Base-by-base conservation (phyloP, 257 asterid species). In the Przewalskia tangutica region DNA sequence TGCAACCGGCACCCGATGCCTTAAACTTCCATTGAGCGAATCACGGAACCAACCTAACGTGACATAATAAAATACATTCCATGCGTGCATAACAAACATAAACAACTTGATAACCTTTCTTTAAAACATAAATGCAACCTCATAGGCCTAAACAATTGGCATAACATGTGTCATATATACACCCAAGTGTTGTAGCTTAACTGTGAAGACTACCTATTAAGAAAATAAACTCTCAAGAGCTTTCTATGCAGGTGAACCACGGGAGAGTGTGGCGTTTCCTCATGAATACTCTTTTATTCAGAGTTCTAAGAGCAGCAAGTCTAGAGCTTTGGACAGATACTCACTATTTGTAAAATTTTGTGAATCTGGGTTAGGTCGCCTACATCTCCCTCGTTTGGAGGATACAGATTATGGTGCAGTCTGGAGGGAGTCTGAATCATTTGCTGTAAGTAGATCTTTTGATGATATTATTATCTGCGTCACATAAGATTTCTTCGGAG, bases 371-470 rank as follows among this genome's bases (percentile, higher is more conserved):
- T 86, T 94, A 80, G 81, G 77, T 62, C 91, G 94, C 81, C 95
- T 93, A 82, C 92, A 89, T 82, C 90, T 92, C 81, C 85, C 81
- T 83, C 85, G 77, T 83, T 85, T 84, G 42, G 85, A 85, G 75
- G 92, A 92, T 54, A 87, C 88, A 77, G 91, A 89, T 66, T 88
- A 90, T 81, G 81, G 83, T 64, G 84, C 78, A 82, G 62, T 90
- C 58, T 95, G 99, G 99, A 84, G 87, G 81, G 91, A 92, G 86
- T 86, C 91, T 18, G 87, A 90, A 86, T 89, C 87, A 53, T 93
- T 84, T 82, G 66, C 84, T 50, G 99, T 95, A 88, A 91, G 97
- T 90, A 82, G 77, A 34, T 77, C 60, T 64, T 44, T 80, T 40
- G 34, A 36, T 12, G 79, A 81, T 12, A 14, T 4, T 79, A 82